Evolutionary conservation across 2,329 filamentous ascomycete species (phyloP).

Genomic region (Colletotrichum gloeosporioides): DNA sequence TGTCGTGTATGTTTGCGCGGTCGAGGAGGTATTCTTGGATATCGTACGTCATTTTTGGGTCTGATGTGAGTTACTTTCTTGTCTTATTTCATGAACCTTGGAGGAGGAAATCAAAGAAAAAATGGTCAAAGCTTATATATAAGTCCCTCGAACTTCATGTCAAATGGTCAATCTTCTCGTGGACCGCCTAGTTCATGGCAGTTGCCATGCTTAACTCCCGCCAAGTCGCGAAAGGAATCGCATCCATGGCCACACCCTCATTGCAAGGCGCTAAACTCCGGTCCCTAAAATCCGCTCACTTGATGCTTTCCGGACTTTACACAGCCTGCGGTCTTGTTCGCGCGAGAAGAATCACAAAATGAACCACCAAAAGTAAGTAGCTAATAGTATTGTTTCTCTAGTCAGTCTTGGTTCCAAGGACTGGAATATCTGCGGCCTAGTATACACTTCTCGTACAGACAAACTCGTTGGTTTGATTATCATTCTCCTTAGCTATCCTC

Average conservation of each 20-base stretch:
- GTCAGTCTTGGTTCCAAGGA: neutral
- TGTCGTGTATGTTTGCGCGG: constrained; percentile 36
- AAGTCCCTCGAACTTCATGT: neutral
- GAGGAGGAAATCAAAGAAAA: neutral
- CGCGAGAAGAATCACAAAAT: neutral
- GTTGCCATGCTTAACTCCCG: neutral
- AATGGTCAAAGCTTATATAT: neutral
- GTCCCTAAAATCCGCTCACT: neutral
- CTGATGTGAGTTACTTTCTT: neutral
- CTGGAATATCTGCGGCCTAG: neutral
- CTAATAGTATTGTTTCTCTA: neutral
- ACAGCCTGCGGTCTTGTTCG: neutral
- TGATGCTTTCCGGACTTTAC: neutral
- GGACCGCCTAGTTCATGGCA: neutral
- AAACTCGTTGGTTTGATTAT: neutral
- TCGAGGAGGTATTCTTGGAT: constrained; percentile 34
- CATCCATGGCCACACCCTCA: neutral
- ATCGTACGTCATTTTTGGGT: constrained; percentile 22
- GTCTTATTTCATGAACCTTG: neutral
- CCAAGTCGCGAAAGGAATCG: neutral
- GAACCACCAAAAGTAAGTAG: neutral
- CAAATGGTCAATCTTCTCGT: neutral
- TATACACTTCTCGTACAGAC: neutral
- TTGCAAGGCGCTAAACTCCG: neutral
- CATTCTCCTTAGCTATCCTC: neutral